Percentiles rank a stretch among this genome's conserved stretches.
Conservation (phyloP, 257 asterid species). For the Salvia miltiorrhiza region DNA sequence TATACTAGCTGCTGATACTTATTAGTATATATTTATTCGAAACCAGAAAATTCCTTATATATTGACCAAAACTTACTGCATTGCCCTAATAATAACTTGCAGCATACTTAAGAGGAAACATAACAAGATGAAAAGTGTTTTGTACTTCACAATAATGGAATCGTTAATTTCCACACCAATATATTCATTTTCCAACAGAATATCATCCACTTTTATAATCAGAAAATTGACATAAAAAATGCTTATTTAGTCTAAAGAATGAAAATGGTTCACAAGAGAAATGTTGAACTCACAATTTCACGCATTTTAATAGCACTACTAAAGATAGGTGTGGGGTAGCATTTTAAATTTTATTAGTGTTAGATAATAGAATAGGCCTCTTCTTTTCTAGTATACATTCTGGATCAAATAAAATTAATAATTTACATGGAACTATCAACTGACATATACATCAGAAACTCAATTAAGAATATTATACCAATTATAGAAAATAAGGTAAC, state of each 20-base stretch:
- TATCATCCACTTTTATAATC: background rate
- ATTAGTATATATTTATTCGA: background rate
- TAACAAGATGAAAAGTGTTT: background rate
- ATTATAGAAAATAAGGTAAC: background rate
- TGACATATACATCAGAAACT: background rate
- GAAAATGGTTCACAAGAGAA: background rate
- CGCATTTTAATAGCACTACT: background rate
- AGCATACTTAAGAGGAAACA: background rate
- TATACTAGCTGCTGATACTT: too few relatives aligned
- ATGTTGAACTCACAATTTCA: background rate
- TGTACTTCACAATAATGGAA: background rate
- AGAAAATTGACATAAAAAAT: background rate
- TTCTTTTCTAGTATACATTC: background rate
- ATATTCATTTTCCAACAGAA: background rate
- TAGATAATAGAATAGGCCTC: background rate
- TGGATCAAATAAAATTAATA: background rate
- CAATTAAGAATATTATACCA: background rate
- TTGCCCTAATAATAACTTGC: background rate
- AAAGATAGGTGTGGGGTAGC: background rate
- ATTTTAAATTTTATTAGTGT: background rate
- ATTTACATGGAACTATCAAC: background rate
- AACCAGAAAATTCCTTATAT: background rate
- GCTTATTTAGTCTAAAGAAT: background rate
- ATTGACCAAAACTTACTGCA: background rate
- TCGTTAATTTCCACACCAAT: background rate